These are phyloP conservation scores for Jatropha multifida DNA, from an alignment of 441 rosid species.

Conservation along the genomic window DNA sequence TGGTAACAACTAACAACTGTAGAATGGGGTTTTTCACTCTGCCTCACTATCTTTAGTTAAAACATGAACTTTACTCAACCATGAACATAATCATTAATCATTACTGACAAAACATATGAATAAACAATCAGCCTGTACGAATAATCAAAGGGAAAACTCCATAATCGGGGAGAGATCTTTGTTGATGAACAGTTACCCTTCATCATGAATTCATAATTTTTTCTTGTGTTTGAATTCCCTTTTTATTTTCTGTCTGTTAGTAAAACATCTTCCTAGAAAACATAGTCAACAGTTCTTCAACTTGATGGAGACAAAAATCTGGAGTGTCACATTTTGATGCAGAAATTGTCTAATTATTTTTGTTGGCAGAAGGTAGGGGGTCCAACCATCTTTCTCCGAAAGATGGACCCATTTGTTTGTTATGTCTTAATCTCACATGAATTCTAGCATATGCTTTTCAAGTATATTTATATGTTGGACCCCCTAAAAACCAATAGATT, in stretches of 20 bases:
- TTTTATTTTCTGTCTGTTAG: not conserved
- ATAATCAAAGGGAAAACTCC: not conserved
- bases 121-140: not conserved
- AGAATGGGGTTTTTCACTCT: not conserved
- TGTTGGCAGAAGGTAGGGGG: not conserved
- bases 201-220: not conserved
- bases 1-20: not conserved
- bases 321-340: not conserved
- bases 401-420: slow-evolving; percentile 12
- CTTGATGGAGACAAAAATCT: slow-evolving; percentile 3
- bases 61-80: not conserved
- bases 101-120: not conserved
- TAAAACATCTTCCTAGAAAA: not conserved
- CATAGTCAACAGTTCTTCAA: not conserved
- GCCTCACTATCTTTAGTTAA: not conserved
- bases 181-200: not conserved
- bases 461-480: not conserved
- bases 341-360: not conserved
- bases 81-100: not conserved
- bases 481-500: not conserved
- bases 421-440: not conserved
- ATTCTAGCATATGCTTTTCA: not conserved
- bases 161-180: not conserved
- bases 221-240: not conserved
- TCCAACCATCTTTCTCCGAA: not conserved